Base-by-base conservation (phyloP, 345 rosid species). In the Diplotaxis tenuifolia region DNA sequence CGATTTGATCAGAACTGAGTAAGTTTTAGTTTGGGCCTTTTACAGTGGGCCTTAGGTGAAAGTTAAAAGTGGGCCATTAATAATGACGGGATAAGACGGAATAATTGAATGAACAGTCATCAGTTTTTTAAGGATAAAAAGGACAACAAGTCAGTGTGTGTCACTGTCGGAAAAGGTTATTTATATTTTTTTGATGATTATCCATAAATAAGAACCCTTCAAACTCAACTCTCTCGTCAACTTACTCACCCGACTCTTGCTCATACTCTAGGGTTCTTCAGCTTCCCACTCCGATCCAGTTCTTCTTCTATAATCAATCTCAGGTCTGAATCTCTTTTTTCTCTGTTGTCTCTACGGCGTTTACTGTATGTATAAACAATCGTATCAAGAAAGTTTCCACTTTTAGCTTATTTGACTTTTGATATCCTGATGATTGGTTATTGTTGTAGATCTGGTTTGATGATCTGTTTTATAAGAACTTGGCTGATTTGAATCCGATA, bases 81-180 rank as follows among this genome's bases (percentile, higher is more conserved):
- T n/a, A 56, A 1, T 62, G 69, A 25, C 4, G 6, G 38, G 58
- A 68, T 62, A 19, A 38, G 68, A 69, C 5, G 54, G 75, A 31
- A 64, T 76, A 53, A 76, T 70, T 64, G 14, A 70, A 55, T 55
- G 71, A 64, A 55, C 64, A 63, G 60, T 63, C 79, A 75, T 69
- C 70, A 53, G 18, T 53, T 2, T 0, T 52, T 20, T n/a, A 67
- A 50, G 22, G 28, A 11, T 47, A 11, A 31, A 32, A 20, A 2
- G 31, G 36, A 45, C 65, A 34, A 12, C 73, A 38, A 31, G 76
- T 3, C 56, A 65, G 38, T 36, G 62, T 36, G 62, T 61, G 14
- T 77, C 73, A 5, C 67, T 64, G 65, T 70, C 75, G 9, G 36
- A 70, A 34, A 36, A 5, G 3, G 15, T 27, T 59, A 55, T 75